Percentiles rank a stretch among this genome's conserved stretches.
Conservation (phyloP, 805 yeast species). For the Wickerhamomyces rabaulensis region DNA sequence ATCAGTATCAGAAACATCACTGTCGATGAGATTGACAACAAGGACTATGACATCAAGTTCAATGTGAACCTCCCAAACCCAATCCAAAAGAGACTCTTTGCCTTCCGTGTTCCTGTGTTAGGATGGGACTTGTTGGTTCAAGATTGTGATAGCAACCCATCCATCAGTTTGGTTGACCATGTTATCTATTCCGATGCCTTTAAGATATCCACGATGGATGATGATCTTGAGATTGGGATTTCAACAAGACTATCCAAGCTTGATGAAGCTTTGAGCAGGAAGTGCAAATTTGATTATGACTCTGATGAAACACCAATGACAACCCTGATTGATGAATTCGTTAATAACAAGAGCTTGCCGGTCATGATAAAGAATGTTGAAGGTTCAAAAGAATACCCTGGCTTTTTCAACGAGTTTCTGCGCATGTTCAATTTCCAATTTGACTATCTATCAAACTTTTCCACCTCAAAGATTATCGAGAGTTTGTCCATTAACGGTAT, state of each 20-base stretch:
- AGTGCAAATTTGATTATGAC: slow-evolving; percentile 7
- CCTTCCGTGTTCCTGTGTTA: slow-evolving; percentile 28
- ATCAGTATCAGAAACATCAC: slow-evolving; percentile 21
- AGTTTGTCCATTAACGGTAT: slow-evolving; percentile 34
- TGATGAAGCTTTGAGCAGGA: slow-evolving; percentile 1
- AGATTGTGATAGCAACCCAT: slow-evolving; percentile 30
- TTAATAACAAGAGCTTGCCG: slow-evolving; percentile 16
- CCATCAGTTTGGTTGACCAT: slow-evolving; percentile 25
- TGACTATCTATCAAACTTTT: slow-evolving; percentile 11
- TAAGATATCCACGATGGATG: slow-evolving; percentile 12
- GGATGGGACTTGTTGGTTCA: slow-evolving; percentile 32
- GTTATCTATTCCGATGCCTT: slow-evolving; percentile 7
- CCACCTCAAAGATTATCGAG: slow-evolving; percentile 22
- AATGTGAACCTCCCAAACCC: slow-evolving; percentile 19
- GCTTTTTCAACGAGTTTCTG: slow-evolving; percentile 18
- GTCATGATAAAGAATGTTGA: slow-evolving; percentile 14
- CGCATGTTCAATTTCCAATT: slow-evolving; percentile 10
- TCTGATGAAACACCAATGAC: slow-evolving; percentile 13
- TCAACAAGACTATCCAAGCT: slow-evolving; percentile 7
- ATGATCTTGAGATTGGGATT: slow-evolving; percentile 8
- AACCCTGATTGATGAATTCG: slow-evolving; percentile 8
- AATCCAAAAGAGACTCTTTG: slow-evolving; percentile 14
- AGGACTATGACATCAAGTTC: slow-evolving; percentile 19
- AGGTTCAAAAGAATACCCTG: slow-evolving; percentile 18
- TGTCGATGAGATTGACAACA: slow-evolving; percentile 17